Base-by-base conservation (phyloP, 345 rosid genomes). In the Citrus medica region DNA sequence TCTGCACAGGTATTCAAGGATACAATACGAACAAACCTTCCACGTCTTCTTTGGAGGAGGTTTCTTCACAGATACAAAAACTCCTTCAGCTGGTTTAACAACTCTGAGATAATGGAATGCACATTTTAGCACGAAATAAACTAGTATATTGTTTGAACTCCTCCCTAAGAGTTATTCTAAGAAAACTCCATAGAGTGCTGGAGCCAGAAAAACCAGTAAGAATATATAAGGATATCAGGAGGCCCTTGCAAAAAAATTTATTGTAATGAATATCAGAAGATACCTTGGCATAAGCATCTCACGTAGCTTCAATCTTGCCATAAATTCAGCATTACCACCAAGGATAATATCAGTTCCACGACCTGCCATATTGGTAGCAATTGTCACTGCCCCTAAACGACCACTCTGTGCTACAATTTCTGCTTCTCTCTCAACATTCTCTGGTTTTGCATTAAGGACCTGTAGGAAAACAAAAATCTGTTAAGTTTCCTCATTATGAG, bases 351-450 rank as follows among this genome's bases (percentile, higher is more conserved):
- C 99, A 76, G 99, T 95, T 84, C 99, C 99, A 82, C 98, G 96
- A 79, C 99, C 99, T 35, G 98, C 99, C 99, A 93, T 95, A 82
- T 95, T 93, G 76, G 99, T 95, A 74, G 99, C 99, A 81, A 95
- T 95, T 75, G 99, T 95, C 69, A 95, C 99, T 19, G 97, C 98
- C 75, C 96, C 98, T 68, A 89, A 87, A 84, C 99, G 99, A 73
- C 99, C 99, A 77, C 99, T 95, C 84, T 95, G 99, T 66, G 97
- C 98, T 77, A 95, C 99, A 81, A 95, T 95, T 88, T 95, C 99
- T 53, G 99, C 99, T 90, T 95, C 99, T 85, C 99, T 91, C 87
- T 95, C 99, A 82, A 95, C 99, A 88, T 95, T 95, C 87, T 95
- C 98, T 53, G 99, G 99, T 84, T 95, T 95, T 65, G 99, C 99